Evolutionary conservation across 352 stramenopile species (phyloP).

Genomic region (Phytopythium montanum): DNA sequence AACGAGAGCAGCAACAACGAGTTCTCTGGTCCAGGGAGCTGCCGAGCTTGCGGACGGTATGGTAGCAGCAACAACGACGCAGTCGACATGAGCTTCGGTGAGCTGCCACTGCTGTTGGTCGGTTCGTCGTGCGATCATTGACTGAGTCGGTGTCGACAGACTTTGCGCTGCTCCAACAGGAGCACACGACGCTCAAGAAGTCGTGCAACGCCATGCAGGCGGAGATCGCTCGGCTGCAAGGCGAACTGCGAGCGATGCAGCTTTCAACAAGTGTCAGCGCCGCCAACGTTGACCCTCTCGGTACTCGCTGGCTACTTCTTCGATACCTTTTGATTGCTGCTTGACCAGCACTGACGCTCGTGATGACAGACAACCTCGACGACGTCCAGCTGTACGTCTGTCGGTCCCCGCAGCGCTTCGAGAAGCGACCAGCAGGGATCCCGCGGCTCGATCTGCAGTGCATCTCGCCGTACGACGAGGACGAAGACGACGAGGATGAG

Average conservation of each 20-base stretch:
- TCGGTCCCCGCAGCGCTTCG: constrained; percentile 4
- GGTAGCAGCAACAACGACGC: constrained; percentile 11
- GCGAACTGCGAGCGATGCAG: constrained; percentile 19
- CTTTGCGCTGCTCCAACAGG: constrained; percentile 39
- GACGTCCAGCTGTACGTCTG: constrained; percentile 25
- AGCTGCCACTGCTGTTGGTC: background rate
- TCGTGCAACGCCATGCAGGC: constrained; percentile 39
- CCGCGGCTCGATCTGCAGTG: constrained; percentile 45
- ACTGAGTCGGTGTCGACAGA: constrained; percentile 22
- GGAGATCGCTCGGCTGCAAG: constrained; percentile 47
- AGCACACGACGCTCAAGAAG: constrained; percentile 54
- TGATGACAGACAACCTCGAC: constrained; percentile 22
- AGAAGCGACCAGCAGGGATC: constrained; percentile 23
- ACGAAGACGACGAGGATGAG: constrained; percentile 16
- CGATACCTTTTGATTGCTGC: too few species aligned
- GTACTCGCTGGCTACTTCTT: background rate
- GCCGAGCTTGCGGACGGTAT: constrained; percentile 11
- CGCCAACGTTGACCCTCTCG: background rate
- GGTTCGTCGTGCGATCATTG: background rate
- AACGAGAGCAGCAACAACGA: background rate
- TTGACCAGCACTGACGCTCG: too few species aligned
- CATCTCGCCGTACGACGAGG: constrained; percentile 49
- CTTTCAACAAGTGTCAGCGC: background rate
- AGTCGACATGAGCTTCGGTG: constrained; percentile 7
- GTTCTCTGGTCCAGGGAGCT: constrained; percentile 4